Evolutionary conservation across 352 stramenopile genomes (phyloP).

Genomic region (Globisporangium barbulae): DNA sequence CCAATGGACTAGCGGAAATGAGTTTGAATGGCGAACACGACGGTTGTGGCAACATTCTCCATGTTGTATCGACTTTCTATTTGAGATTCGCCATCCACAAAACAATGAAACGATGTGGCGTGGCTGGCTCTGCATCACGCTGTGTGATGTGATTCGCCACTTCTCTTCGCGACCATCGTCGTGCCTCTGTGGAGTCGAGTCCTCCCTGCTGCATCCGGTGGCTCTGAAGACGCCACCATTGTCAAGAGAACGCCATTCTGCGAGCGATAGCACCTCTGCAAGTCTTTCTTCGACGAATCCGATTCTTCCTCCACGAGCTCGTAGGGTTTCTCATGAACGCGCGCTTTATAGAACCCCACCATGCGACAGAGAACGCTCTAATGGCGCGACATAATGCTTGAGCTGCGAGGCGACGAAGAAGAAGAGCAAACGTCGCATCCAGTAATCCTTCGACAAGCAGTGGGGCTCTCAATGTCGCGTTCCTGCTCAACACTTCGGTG

Average conservation of each 20-base stretch:
- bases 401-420: background rate
- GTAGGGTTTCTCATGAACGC: background rate
- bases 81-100: too few relatives aligned
- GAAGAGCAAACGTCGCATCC: constrained; percentile 3
- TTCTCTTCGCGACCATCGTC: constrained; percentile 5
- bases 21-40: too few relatives aligned
- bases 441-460: constrained; percentile 57
- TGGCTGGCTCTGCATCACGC: constrained; percentile 8
- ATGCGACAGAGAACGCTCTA: background rate
- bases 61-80: too few relatives aligned
- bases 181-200: constrained; percentile 3
- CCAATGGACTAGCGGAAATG: too few relatives aligned
- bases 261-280: background rate
- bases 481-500: constrained; percentile 65
- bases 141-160: constrained; percentile 6
- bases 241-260: background rate
- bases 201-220: background rate
- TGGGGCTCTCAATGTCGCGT: constrained; percentile 65
- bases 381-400: background rate
- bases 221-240: background rate
- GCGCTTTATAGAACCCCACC: background rate
- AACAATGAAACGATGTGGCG: too few relatives aligned
- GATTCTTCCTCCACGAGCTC: constrained; percentile 13
- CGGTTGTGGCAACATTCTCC: too few relatives aligned
- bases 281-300: background rate